Base-by-base conservation (phyloP, 306 rosid species). In the Castanospermum australe region DNA sequence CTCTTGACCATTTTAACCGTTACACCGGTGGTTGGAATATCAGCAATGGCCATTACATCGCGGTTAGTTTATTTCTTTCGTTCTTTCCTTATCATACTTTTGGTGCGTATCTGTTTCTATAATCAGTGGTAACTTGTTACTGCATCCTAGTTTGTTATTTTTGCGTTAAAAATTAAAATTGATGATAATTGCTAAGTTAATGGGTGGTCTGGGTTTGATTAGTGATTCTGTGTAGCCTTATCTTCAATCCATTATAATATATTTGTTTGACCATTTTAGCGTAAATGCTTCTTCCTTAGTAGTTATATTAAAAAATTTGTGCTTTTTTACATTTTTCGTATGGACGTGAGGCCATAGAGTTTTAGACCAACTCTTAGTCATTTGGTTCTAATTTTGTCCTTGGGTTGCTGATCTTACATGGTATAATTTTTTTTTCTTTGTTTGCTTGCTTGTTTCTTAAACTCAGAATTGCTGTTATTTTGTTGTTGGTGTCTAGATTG, bases 21-120 rank as follows among this genome's bases (percentile, higher is more conserved):
- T 95, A 95, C 85, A 83, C 66, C 50, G 99, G 99, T 36, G 99
- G 97, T 78, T 95, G 98, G 98, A 91, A 95, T 59, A 90, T 95
- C 82, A 91, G 84, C 78, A 75, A 90, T 65, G 0, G 21, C 4
- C 94, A 95, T 86, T 95, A 95, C 71, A 86, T 90, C 87, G 89
- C 93, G 8, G 99, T 93, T 76, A 88, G 91, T 85, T 51, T 51
- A 30, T 44, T 45, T 71, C 44, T 20, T 50, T 30, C 52, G 15
- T 8, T 63, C 52, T 15, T 42, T 11, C 6, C 5, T 20, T 60
- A 18, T 18, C 8, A 30, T 28, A 1, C 45, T 59, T 63, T 39
- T 22, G 42, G 32, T 3, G 3, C 32, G 32, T 28, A 28, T 28
- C 73, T 59, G 15, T 68, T 32, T 48, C 28, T 42, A 51, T 59